phyloP scores from a whole-genome alignment of 1,139 yeast species.

The Meyerozyma elateridarum region DNA sequence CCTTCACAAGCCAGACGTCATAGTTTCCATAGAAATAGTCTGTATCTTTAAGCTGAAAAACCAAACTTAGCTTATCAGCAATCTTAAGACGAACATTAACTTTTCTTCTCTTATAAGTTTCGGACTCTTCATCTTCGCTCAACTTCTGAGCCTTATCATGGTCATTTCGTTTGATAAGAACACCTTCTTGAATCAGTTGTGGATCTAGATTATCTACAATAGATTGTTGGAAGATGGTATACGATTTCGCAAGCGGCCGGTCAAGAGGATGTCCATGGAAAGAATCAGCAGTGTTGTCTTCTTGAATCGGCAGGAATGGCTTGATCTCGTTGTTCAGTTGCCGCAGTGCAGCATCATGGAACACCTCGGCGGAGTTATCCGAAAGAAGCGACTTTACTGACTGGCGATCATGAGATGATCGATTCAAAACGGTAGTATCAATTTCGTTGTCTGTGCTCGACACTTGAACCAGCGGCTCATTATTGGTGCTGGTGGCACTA shows the following conservation, averaged over 20 bases:
- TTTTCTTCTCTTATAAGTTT: conserved; percentile 11
- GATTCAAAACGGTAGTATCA: too few relatives aligned
- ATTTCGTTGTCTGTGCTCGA: too few relatives aligned
- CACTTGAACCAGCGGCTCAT: too few relatives aligned
- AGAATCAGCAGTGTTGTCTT: not conserved
- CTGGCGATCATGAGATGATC: too few relatives aligned
- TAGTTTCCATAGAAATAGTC: conserved; percentile 55
- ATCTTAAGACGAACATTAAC: conserved; percentile 22
- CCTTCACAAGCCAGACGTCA: conserved; percentile 76
- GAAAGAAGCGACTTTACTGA: too few relatives aligned
- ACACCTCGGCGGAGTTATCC: not conserved
- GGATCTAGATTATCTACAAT: conserved; percentile 31
- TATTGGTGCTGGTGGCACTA: too few relatives aligned
- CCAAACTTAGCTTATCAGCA: conserved; percentile 35
- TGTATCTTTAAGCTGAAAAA: conserved; percentile 38
- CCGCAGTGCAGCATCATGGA: conserved; percentile 2
- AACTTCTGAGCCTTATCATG: conserved; percentile 4
- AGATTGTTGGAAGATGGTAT: conserved; percentile 34
- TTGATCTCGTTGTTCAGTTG: not conserved
- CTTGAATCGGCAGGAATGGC: not conserved
- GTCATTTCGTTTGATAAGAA: conserved; percentile 16
- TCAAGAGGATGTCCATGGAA: not conserved
- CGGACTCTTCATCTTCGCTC: conserved; percentile 9
- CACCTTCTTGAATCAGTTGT: conserved; percentile 18
- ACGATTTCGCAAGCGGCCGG: conserved; percentile 4